A percentile compares a stretch with the other conserved stretches of the same genome.
These are phyloP conservation scores for Fragaria vesca DNA, from an alignment of 306 rosid genomes.

Conservation along the genomic window DNA sequence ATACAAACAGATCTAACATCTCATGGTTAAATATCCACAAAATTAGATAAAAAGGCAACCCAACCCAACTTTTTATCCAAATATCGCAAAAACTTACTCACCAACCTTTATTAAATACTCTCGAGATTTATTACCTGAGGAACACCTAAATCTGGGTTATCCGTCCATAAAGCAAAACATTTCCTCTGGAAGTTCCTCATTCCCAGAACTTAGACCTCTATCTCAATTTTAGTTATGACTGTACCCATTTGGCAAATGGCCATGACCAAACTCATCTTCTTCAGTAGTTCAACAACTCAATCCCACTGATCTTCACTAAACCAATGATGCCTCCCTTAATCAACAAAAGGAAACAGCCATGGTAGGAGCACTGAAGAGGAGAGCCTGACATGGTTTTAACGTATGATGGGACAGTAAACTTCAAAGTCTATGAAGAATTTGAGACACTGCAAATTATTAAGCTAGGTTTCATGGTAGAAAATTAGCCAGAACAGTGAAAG, in stretches of 20 bases:
- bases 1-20: neutral
- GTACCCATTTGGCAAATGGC: neutral
- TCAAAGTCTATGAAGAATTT: neutral
- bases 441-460: neutral
- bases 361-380: neutral
- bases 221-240: neutral
- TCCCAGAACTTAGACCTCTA: neutral
- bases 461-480: neutral
- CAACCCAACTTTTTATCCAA: neutral
- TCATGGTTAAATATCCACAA: neutral
- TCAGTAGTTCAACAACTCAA: constrained; percentile 7
- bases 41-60: neutral
- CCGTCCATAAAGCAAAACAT: neutral
- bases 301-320: neutral
- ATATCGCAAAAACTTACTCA: neutral
- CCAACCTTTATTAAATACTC: neutral
- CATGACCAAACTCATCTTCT: neutral
- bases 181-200: neutral
- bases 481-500: constrained; percentile 26
- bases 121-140: neutral
- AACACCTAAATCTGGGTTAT: constrained; percentile 5
- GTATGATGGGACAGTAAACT: constrained; percentile 1
- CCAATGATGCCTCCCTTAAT: neutral
- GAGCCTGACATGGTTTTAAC: neutral
- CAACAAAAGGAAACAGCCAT: neutral